Evolutionary conservation across 2,329 filamentous ascomycete genomes (phyloP).

Genomic region (Cladosporium sp.): DNA sequence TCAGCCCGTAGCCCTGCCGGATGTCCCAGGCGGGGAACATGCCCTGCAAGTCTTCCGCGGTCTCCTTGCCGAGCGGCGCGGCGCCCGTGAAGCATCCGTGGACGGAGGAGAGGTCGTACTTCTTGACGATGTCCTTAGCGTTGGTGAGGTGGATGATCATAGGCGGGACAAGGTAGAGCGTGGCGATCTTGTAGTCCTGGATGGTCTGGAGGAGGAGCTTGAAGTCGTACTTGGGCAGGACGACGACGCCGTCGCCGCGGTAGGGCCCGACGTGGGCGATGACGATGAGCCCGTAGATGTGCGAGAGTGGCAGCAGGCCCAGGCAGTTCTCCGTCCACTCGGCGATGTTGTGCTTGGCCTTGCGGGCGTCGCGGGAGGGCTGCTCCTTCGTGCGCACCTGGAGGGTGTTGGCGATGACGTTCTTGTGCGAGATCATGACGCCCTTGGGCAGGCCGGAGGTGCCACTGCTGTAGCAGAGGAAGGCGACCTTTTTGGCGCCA

Average conservation of each 20-base stretch:
- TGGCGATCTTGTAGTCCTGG: conserved; percentile 61
- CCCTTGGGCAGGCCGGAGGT: conserved; percentile 69
- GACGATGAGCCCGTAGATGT: conserved; percentile 73
- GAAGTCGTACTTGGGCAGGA: conserved; percentile 72
- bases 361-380: conserved; percentile 31
- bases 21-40: conserved; percentile 60
- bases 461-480: conserved; percentile 73
- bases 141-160: conserved; percentile 74
- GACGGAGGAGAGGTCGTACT: conserved; percentile 68
- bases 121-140: conserved; percentile 52
- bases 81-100: conserved; percentile 65
- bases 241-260: conserved; percentile 65
- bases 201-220: conserved; percentile 57
- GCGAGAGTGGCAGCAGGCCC: conserved; percentile 71
- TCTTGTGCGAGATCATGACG: conserved; percentile 74
- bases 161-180: conserved; percentile 67
- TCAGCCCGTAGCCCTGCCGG: conserved; percentile 62
- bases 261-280: conserved; percentile 61
- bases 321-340: conserved; percentile 50
- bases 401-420: conserved; percentile 70
- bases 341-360: conserved; percentile 16
- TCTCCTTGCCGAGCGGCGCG: conserved; percentile 69
- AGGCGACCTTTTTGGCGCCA: conserved; percentile 62
- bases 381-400: conserved; percentile 53
- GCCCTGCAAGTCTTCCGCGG: conserved; percentile 56